A percentile compares a stretch with the other conserved stretches of the same genome.
Evolutionary conservation across 1,284 basidiomycete species (phyloP).

Genomic region (Coniophora puteana): DNA sequence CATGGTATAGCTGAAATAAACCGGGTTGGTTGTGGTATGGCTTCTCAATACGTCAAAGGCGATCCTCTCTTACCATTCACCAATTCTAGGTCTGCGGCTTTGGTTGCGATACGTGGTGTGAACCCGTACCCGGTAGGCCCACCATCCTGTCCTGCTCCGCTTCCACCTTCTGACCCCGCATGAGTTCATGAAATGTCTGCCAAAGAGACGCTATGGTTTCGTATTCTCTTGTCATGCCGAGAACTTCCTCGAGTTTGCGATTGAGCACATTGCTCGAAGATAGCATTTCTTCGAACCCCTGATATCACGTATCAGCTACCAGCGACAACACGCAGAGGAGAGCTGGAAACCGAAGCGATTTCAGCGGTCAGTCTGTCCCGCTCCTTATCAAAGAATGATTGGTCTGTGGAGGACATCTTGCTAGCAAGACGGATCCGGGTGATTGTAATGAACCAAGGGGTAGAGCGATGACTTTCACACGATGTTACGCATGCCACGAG

Average conservation of each 20-base stretch:
- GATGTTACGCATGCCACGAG: too few species aligned
- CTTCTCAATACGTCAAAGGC: too few species aligned
- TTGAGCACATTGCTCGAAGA: constrained; percentile 88
- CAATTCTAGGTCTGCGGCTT: too few species aligned
- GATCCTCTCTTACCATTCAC: too few species aligned
- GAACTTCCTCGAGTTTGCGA: constrained; percentile 88
- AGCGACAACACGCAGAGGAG: constrained; percentile 1
- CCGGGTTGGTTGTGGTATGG: too few species aligned
- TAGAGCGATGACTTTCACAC: too few species aligned
- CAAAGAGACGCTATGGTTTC: constrained; percentile 86
- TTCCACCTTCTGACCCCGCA: constrained; percentile 49
- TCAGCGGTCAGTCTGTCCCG: constrained; percentile 69
- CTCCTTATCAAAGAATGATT: constrained; percentile 73
- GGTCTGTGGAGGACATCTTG: constrained; percentile 45
- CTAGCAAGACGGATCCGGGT: too few species aligned
- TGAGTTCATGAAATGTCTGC: constrained; percentile 78
- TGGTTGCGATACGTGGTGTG: constrained; percentile 60
- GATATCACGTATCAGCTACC: constrained; percentile 3
- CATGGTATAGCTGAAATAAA: too few species aligned
- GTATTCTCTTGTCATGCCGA: constrained; percentile 91
- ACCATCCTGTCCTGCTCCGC: constrained; percentile 31
- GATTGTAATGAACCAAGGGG: too few species aligned
- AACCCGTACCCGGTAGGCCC: constrained; percentile 64
- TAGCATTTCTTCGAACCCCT: constrained; percentile 91
- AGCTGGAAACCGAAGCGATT: constrained; percentile 55